A percentile compares a stretch with the other conserved stretches of the same genome.
These are phyloP conservation scores for Dorcoceras hygrometricum DNA, from an alignment of 257 asterid species.

Conservation along the genomic window DNA sequence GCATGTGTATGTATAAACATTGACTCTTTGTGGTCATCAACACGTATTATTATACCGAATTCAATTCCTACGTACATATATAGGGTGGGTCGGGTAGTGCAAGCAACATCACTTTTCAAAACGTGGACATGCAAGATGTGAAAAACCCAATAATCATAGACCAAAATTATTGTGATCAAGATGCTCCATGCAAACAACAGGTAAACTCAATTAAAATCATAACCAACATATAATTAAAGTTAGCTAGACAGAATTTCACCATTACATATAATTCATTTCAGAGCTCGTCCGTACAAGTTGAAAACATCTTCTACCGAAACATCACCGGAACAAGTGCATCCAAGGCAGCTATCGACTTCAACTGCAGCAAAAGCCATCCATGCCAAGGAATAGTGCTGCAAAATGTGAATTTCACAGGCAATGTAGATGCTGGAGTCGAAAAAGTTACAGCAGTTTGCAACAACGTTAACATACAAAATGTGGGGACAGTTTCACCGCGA, in stretches of 20 bases:
- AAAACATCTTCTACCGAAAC: conserved; percentile 52
- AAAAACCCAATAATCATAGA: conserved; percentile 74
- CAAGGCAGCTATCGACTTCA: conserved; percentile 43
- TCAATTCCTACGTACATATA: neutral
- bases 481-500: conserved; percentile 47
- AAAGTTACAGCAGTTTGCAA: conserved; percentile 48
- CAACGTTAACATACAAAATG: conserved; percentile 35
- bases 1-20: too few species aligned
- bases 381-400: conserved; percentile 59
- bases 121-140: conserved; percentile 58
- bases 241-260: too few species aligned
- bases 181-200: conserved; percentile 52
- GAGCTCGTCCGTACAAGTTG: conserved; percentile 61
- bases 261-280: conserved; percentile 17
- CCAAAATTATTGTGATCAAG: conserved; percentile 72
- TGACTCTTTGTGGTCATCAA: too few species aligned
- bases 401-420: conserved; percentile 43
- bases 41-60: too few species aligned
- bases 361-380: conserved; percentile 56
- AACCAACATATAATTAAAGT: too few species aligned
- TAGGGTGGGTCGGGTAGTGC: conserved; percentile 92
- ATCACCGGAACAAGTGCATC: conserved; percentile 69
- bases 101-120: conserved; percentile 64
- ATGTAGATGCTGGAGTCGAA: conserved; percentile 19
- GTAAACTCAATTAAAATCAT: conserved; percentile 28